These are phyloP conservation scores for Clathrus columnatus DNA, from an alignment of 768 basidiomycete genomes.

Conservation along the genomic window DNA sequence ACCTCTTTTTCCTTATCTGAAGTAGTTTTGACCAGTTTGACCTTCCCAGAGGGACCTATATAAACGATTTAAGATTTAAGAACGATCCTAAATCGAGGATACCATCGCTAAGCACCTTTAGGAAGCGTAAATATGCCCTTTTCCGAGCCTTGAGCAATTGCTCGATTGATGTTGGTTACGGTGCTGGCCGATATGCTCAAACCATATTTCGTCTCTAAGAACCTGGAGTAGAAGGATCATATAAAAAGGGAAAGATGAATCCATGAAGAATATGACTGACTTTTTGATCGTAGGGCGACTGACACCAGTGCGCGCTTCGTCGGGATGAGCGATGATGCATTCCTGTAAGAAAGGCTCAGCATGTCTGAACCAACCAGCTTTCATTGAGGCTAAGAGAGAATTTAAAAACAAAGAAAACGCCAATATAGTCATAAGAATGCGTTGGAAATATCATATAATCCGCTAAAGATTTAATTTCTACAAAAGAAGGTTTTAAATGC, in stretches of 20 bases:
- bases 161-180: slow-evolving; percentile 67
- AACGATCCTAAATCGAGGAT: too few relatives aligned
- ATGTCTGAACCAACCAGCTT: background rate
- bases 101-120: slow-evolving; percentile 50
- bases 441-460: too few relatives aligned
- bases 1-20: slow-evolving; percentile 57
- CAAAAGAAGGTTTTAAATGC: background rate
- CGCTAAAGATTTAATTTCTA: background rate
- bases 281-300: slow-evolving; percentile 78
- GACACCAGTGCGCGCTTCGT: slow-evolving; percentile 50
- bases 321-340: slow-evolving; percentile 57
- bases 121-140: slow-evolving; percentile 79
- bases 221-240: slow-evolving; percentile 25
- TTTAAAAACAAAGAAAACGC: background rate
- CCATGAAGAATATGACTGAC: background rate
- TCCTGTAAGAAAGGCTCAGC: slow-evolving; percentile 37
- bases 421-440: too few relatives aligned
- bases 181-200: slow-evolving; percentile 63
- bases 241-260: background rate
- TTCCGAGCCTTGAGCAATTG: slow-evolving; percentile 71
- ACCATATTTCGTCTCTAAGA: slow-evolving; percentile 74
- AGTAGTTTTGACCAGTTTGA: slow-evolving; percentile 58
- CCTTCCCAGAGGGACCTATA: slow-evolving; percentile 44
- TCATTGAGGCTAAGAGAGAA: background rate
- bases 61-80: background rate